A percentile compares a stretch with the other conserved stretches of the same genome.
Conservation (phyloP, 2,329 filamentous ascomycete genomes). For the Colletotrichum abscissum region DNA sequence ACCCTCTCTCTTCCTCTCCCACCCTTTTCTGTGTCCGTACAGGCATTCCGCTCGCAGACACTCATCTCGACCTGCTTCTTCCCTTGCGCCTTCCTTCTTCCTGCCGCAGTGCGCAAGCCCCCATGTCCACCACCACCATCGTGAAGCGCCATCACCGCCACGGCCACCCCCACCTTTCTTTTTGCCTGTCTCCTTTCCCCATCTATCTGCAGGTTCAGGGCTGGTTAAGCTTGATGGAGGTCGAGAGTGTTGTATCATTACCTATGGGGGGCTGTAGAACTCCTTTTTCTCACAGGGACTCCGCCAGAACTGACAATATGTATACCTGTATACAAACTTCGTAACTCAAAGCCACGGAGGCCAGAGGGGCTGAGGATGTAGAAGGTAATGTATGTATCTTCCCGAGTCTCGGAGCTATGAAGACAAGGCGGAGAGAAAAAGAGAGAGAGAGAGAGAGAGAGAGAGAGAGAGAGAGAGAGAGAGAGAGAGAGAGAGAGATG, state of each 20-base stretch:
- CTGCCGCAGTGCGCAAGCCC: not conserved
- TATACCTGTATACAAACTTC: not conserved
- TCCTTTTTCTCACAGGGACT: not conserved
- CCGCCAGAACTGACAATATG: not conserved
- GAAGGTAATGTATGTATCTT: no score
- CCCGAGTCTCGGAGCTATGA: no score
- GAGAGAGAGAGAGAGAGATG: no score
- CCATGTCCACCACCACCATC: not conserved
- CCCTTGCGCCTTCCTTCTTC: not conserved
- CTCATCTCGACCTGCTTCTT: not conserved
- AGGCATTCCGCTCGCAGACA: not conserved
- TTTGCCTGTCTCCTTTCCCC: not conserved
- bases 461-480: no score
- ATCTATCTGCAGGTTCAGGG: not conserved
- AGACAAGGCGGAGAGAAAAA: no score
- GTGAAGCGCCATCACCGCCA: not conserved
- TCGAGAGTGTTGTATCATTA: not conserved
- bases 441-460: no score
- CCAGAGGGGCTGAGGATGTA: not conserved
- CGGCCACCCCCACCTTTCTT: not conserved
- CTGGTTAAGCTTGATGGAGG: not conserved
- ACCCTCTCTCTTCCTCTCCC: conserved; percentile 7
- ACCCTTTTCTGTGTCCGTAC: not conserved
- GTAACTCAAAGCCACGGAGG: not conserved
- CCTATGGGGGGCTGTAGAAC: not conserved